A percentile compares a stretch with the other conserved stretches of the same genome.
These are phyloP conservation scores for Neurospora hispaniola DNA, from an alignment of 495 filamentous ascomycete species.

Conservation along the genomic window DNA sequence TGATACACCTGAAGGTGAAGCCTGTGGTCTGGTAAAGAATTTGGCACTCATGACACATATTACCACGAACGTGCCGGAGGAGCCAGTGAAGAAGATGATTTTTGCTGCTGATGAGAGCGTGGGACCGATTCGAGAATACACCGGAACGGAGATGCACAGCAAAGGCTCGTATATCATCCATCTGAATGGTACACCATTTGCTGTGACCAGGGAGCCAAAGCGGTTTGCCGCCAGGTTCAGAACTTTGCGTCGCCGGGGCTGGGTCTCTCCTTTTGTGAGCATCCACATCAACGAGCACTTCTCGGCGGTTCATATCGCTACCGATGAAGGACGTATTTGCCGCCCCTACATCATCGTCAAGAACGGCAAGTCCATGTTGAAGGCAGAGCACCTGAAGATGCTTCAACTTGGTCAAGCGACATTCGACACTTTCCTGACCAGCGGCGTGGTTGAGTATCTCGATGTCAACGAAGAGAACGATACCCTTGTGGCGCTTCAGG, in stretches of 20 bases:
- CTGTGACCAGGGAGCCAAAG: conserved; percentile 71
- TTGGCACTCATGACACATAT: conserved; percentile 98
- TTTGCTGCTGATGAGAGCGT: conserved; percentile 59
- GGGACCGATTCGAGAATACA: conserved; percentile 48
- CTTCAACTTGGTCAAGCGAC: conserved; percentile 69
- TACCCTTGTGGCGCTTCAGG: conserved; percentile 79
- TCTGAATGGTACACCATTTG: conserved; percentile 88
- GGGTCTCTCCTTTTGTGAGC: conserved; percentile 87
- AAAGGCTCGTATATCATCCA: conserved; percentile 82
- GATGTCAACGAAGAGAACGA: conserved; percentile 99
- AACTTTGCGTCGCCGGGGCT: conserved; percentile 70
- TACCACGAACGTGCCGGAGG: conserved; percentile 89
- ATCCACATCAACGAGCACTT: conserved; percentile 92
- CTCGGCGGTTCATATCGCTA: conserved; percentile 84
- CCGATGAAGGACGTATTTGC: conserved; percentile 93
- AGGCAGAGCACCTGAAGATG: conserved; percentile 59
- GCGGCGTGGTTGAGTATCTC: conserved; percentile 87
- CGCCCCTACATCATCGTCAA: conserved; percentile 90
- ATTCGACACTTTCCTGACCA: conserved; percentile 86
- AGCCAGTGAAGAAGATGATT: conserved; percentile 68
- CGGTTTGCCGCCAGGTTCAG: conserved; percentile 75
- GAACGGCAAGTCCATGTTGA: conserved; percentile 69
- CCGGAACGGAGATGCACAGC: conserved; percentile 73
- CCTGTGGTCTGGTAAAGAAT: conserved; percentile 97
- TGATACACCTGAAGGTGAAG: conserved; percentile 96